phyloP scores from a whole-genome alignment of 2,329 filamentous ascomycete genomes.

The Exophiala mesophila region DNA sequence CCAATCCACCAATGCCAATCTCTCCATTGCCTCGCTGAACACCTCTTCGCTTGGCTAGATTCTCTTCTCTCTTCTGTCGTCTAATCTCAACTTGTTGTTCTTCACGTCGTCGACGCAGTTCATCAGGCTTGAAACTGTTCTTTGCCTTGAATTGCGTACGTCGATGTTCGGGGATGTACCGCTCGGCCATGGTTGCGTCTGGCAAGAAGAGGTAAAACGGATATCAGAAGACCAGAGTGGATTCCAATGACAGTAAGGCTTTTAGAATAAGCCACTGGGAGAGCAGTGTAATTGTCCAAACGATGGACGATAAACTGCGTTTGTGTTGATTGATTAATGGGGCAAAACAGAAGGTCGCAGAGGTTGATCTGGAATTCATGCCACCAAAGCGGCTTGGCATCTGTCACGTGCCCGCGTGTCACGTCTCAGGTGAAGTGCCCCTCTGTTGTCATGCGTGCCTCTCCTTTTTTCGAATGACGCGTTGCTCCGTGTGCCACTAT shows the following conservation, averaged over 20 bases:
- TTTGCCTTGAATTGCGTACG: slow-evolving; percentile 99
- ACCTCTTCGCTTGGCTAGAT: slow-evolving; percentile 94
- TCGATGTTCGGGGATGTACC: slow-evolving; percentile 98
- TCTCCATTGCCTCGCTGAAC: slow-evolving; percentile 71
- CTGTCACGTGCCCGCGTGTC: slow-evolving; percentile 13
- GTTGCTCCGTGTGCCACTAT: no score
- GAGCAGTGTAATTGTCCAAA: neutral
- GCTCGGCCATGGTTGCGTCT: slow-evolving; percentile 96
- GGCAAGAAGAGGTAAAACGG: no score
- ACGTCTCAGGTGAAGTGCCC: no score
- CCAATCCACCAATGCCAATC: slow-evolving; percentile 58
- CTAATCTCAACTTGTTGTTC: slow-evolving; percentile 99
- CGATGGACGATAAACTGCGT: neutral
- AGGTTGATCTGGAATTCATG: slow-evolving; percentile 1
- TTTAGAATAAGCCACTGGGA: no score
- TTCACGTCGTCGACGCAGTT: slow-evolving; percentile 94
- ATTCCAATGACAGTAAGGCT: no score
- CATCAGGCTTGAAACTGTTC: slow-evolving; percentile 98
- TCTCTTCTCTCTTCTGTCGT: slow-evolving; percentile 98
- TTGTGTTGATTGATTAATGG: neutral
- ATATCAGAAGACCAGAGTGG: no score
- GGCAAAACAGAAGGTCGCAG: neutral
- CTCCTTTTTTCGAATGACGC: no score
- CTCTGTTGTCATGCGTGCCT: no score
- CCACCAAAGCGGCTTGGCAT: slow-evolving; percentile 17